These are phyloP conservation scores for Gyromitra esculenta DNA, from an alignment of 2,329 filamentous ascomycete genomes.

Conservation along the genomic window DNA sequence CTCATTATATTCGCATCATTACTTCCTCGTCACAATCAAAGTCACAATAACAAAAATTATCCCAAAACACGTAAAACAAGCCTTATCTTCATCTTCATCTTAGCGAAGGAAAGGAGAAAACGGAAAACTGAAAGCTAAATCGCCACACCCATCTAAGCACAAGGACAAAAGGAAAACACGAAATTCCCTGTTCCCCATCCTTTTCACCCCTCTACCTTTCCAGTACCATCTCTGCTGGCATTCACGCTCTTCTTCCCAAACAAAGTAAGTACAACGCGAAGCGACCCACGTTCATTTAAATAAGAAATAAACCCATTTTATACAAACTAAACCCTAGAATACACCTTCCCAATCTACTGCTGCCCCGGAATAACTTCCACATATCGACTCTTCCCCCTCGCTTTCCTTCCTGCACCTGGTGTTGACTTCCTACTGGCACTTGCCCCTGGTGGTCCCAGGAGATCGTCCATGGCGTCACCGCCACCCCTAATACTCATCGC, in stretches of 20 bases:
- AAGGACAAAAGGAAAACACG: constrained; percentile 16
- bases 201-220: too few relatives aligned
- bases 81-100: not conserved
- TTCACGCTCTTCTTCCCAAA: not conserved
- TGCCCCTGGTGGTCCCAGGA: constrained; percentile 78
- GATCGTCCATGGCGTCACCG: constrained; percentile 93
- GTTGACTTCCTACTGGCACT: constrained; percentile 67
- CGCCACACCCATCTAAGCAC: constrained; percentile 13
- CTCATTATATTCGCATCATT: constrained; percentile 20
- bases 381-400: constrained; percentile 86
- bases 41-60: not conserved
- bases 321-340: constrained; percentile 34
- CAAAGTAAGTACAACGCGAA: constrained; percentile 13
- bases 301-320: constrained; percentile 35
- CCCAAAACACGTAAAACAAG: constrained; percentile 10
- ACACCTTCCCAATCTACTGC: constrained; percentile 32
- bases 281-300: constrained; percentile 1
- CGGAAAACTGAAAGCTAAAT: constrained; percentile 7
- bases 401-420: constrained; percentile 65
- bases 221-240: not conserved
- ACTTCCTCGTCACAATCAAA: not conserved
- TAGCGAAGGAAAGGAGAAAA: not conserved
- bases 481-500: constrained; percentile 67
- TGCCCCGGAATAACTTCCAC: constrained; percentile 75
- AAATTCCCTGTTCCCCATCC: not conserved